These are phyloP conservation scores for Emydomyces testavorans DNA, from an alignment of 2,329 filamentous ascomycete genomes.

Conservation along the genomic window DNA sequence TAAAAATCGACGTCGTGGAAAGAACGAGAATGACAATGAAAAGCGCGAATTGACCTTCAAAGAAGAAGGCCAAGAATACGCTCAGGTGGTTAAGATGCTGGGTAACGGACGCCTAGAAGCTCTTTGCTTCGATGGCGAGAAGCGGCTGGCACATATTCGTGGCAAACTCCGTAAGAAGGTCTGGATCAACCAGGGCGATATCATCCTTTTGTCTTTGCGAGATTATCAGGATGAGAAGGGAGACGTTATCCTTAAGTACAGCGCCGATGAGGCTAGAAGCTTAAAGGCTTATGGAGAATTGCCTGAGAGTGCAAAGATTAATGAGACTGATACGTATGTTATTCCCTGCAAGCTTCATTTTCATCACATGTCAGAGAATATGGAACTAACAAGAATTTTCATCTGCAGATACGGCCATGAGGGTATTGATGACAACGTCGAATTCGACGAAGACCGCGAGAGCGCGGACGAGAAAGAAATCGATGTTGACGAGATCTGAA, in stretches of 20 bases:
- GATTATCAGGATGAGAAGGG: slow-evolving; percentile 93
- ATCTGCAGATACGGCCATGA: slow-evolving; percentile 53
- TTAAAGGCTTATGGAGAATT: slow-evolving; percentile 97
- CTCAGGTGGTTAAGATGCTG: slow-evolving; percentile 88
- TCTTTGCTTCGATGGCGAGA: slow-evolving; percentile 87
- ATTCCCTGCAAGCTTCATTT: background rate
- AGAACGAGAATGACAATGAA: slow-evolving; percentile 99
- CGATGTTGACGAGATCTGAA: slow-evolving; percentile 90
- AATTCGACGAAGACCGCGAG: slow-evolving; percentile 90
- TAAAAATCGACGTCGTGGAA: slow-evolving; percentile 96
- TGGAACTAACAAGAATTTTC: slow-evolving; percentile 8
- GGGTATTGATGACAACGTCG: slow-evolving; percentile 93
- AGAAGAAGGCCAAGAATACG: slow-evolving; percentile 90
- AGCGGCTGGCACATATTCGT: slow-evolving; percentile 72
- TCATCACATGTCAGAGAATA: background rate
- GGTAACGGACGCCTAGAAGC: slow-evolving; percentile 90
- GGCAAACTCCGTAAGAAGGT: slow-evolving; percentile 99
- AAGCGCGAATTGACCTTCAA: slow-evolving; percentile 98
- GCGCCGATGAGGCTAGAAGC: slow-evolving; percentile 83
- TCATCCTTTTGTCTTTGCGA: slow-evolving; percentile 75
- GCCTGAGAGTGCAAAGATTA: slow-evolving; percentile 97
- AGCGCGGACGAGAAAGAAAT: slow-evolving; percentile 63
- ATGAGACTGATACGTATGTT: slow-evolving; percentile 89
- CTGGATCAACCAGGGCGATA: slow-evolving; percentile 98
- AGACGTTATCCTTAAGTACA: slow-evolving; percentile 91